Evolutionary conservation across 2,329 filamentous ascomycete genomes (phyloP), one percentile per base, ranked within the genome.

Genomic region (Aureobasidium sp.): DNA sequence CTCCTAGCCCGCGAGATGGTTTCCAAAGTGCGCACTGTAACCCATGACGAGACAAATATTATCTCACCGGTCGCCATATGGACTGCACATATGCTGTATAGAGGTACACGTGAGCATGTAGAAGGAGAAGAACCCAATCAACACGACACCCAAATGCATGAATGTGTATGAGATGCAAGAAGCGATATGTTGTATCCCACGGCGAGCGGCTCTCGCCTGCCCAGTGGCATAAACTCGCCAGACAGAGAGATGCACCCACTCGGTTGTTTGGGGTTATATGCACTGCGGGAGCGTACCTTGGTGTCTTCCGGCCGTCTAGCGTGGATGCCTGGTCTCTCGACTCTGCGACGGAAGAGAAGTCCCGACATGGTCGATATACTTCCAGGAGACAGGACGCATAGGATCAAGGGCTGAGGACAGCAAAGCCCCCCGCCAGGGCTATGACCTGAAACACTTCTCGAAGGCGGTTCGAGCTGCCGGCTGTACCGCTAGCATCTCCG

Each of bases 61-160:
- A 43, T 49, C 55, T 58, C 55, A 58, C 55, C 55, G 55, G 42
- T 58, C 25, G 43, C 31, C 21, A 49, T 57, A 27, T 45, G 40
- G 29, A 38, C 27, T 55, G 40, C 29, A 45, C 40, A 46, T 27
- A 19, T n/a, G 9, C 29, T n/a, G 25, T 43, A 23, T 46, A 11
- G 25, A 25, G 40, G 31, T 46, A 37, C 53, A 57, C 33, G 55
- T 58, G 55, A 58, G 43, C 25, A 40, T 23, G 19, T 21, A 27
- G 23, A 58, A 23, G 9, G 9, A 37, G 23, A 35, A 19, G 29
- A 35, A 37, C 29, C 53, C 40, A 57, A 57, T 57, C 40, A 46
- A 15, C 38, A 40, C 40, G 29, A 42, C 27, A 42, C 29, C 29
- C 19, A 29, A 15, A 35, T 37, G 53, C 53, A 45, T 29, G 42